A percentile compares a stretch with the other conserved stretches of the same genome.
Evolutionary conservation across 1,139 yeast genomes (phyloP).

Genomic region (Saccharomyces hybrid): DNA sequence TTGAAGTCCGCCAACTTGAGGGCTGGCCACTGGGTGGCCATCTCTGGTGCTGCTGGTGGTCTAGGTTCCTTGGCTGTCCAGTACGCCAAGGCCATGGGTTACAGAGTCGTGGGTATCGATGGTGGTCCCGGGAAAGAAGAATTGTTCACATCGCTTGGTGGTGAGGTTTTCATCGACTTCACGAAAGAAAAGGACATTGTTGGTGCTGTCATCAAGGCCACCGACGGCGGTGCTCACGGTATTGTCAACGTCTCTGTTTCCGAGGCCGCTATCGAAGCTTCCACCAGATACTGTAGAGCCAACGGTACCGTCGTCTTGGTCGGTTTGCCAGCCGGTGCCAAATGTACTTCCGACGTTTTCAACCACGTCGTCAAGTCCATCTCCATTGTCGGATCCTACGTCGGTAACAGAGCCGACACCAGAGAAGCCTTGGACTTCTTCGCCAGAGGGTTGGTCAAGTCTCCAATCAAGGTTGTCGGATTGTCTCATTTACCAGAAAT

Average conservation of each 20-base stretch:
- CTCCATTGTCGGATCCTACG: conserved; percentile 51
- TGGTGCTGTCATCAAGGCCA: conserved; percentile 41
- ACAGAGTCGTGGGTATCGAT: conserved; percentile 52
- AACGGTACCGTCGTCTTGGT: conserved; percentile 55
- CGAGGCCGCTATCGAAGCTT: conserved; percentile 48
- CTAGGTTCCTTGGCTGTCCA: conserved; percentile 58
- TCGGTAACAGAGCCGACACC: conserved; percentile 61
- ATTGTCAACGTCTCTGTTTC: conserved; percentile 56
- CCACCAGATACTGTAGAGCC: conserved; percentile 49
- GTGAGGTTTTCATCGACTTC: conserved; percentile 51
- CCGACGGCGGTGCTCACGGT: conserved; percentile 59
- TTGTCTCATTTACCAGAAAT: conserved; percentile 48
- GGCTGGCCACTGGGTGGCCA: conserved; percentile 57
- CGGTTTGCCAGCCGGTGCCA: conserved; percentile 57
- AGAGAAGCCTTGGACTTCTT: conserved; percentile 60
- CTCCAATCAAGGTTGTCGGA: conserved; percentile 54
- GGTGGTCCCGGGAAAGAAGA: conserved; percentile 54
- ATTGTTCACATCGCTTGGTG: conserved; percentile 46
- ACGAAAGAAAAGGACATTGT: conserved; percentile 44
- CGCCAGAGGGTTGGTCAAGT: conserved; percentile 49
- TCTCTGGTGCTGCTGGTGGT: conserved; percentile 65
- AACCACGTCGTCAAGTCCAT: conserved; percentile 48
- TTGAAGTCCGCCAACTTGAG: conserved; percentile 48
- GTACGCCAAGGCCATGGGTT: conserved; percentile 60
- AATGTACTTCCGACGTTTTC: conserved; percentile 46